Percentiles rank a stretch among this genome's conserved stretches.
phyloP scores from a whole-genome alignment of 495 filamentous ascomycete genomes.

The Niebla homalea region DNA sequence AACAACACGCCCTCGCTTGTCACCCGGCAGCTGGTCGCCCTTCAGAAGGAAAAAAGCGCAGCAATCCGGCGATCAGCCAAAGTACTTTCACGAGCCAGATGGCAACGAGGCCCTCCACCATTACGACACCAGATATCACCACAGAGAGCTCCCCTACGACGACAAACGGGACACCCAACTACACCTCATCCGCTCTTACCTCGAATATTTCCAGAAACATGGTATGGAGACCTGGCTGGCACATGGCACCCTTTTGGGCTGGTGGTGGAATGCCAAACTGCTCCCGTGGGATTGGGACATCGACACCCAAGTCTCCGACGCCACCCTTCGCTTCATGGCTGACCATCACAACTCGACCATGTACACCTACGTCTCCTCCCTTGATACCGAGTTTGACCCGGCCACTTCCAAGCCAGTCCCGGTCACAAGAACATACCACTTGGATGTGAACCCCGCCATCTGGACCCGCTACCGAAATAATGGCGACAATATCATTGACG shows the following conservation, averaged over 20 bases:
- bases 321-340: conserved; percentile 49
- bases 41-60: conserved; percentile 1
- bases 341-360: conserved; percentile 50
- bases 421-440: conserved; percentile 44
- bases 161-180: conserved; percentile 49
- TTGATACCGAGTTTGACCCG: conserved; percentile 11
- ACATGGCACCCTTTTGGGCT: conserved; percentile 75
- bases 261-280: conserved; percentile 82
- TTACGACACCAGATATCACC: conserved; percentile 63
- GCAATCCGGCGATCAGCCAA: conserved; percentile 10
- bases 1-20: background rate
- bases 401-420: conserved; percentile 5
- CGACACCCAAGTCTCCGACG: conserved; percentile 62
- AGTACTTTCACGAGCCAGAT: conserved; percentile 48
- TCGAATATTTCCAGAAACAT: conserved; percentile 48
- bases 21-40: background rate
- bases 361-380: conserved; percentile 39
- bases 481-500: conserved; percentile 73
- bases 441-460: conserved; percentile 67
- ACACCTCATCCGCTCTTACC: conserved; percentile 60
- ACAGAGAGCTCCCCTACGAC: conserved; percentile 43
- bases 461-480: conserved; percentile 44
- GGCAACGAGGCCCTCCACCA: conserved; percentile 43
- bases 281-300: conserved; percentile 84
- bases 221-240: conserved; percentile 75